These are phyloP conservation scores for Selaginella moellendorffii DNA, from an alignment of 75 land plant species.

Conservation along the genomic window DNA sequence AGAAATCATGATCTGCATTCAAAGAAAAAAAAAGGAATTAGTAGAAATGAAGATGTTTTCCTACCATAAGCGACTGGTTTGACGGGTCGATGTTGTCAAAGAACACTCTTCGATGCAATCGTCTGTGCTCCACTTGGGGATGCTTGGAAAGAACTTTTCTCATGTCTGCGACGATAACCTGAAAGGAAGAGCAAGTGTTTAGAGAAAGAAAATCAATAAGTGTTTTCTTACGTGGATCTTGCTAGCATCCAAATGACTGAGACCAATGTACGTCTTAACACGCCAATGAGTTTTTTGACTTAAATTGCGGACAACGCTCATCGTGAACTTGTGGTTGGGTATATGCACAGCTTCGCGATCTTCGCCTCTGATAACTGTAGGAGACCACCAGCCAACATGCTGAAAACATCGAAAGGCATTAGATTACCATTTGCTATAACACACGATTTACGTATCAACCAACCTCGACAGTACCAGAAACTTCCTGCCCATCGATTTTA, in stretches of 20 bases:
- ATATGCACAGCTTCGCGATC: conserved; percentile 9
- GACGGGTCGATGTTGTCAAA: conserved; percentile 57
- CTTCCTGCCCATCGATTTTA: conserved; percentile 3
- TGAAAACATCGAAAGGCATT: neutral
- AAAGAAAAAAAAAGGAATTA: neutral
- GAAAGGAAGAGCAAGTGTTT: neutral
- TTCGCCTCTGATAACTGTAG: conserved; percentile 4
- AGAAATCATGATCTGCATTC: conserved; percentile 63
- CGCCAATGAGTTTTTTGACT: conserved; percentile 7
- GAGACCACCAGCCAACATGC: conserved; percentile 10
- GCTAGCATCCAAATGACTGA: neutral
- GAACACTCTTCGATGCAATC: conserved; percentile 81
- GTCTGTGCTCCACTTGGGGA: conserved; percentile 84
- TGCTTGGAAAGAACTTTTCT: conserved; percentile 87
- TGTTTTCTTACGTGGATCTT: conserved; percentile 12
- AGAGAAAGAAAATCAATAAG: neutral
- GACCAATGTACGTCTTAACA: neutral
- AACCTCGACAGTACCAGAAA: conserved; percentile 5
- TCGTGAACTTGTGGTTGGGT: conserved; percentile 6
- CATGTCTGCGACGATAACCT: conserved; percentile 95
- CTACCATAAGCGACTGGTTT: conserved; percentile 81
- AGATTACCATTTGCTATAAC: neutral
- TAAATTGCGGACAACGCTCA: conserved; percentile 3
- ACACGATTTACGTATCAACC: neutral
- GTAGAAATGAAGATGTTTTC: neutral